Evolutionary conservation across 2,329 filamentous ascomycete genomes (phyloP).

Genomic region (Nothopassalora personata): DNA sequence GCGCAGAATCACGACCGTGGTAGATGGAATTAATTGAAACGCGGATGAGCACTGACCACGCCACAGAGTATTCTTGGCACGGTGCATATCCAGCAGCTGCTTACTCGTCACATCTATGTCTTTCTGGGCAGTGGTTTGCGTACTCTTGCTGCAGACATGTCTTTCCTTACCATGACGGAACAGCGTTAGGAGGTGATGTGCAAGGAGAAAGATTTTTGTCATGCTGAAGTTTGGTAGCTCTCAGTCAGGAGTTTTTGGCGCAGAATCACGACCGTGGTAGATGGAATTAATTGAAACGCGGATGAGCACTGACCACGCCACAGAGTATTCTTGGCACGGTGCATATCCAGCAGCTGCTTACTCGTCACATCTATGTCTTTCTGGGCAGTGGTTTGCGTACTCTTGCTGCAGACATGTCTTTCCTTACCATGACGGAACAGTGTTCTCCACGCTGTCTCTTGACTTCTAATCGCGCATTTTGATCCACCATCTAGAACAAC

Average conservation of each 20-base stretch:
- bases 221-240: neutral
- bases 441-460: neutral
- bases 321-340: neutral
- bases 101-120: neutral
- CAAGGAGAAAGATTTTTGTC: neutral
- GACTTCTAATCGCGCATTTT: neutral
- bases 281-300: too few relatives aligned
- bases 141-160: too few relatives aligned
- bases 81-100: neutral
- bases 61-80: neutral
- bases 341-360: neutral
- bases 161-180: too few relatives aligned
- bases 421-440: too few relatives aligned
- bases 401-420: too few relatives aligned
- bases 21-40: neutral
- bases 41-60: neutral
- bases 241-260: neutral
- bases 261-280: neutral
- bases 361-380: neutral
- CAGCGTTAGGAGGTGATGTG: neutral
- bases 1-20: neutral
- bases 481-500: neutral
- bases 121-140: neutral
- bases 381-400: too few relatives aligned
- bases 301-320: neutral